Percentiles rank a stretch among this genome's conserved stretches.
Evolutionary conservation across 2,329 filamentous ascomycete genomes (phyloP).

Genomic region (Periconia macrospinosa): DNA sequence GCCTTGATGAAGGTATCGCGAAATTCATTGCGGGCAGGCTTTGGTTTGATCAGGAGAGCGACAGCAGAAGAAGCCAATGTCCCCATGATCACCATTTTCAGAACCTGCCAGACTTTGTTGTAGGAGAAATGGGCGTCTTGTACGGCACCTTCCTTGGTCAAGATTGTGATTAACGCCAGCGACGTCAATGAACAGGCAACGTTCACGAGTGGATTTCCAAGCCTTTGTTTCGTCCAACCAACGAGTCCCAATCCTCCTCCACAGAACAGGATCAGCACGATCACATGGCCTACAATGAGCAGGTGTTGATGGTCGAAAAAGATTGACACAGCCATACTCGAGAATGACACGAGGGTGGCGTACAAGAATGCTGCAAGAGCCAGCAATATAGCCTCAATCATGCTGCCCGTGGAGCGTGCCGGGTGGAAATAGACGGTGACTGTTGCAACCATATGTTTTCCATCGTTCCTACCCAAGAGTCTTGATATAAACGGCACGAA

Average conservation of each 20-base stretch:
- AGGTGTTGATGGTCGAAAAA: conserved; percentile 71
- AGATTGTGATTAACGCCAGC: conserved; percentile 82
- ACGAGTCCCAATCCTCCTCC: conserved; percentile 85
- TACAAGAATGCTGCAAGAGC: conserved; percentile 79
- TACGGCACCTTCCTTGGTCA: conserved; percentile 89
- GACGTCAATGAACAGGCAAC: conserved; percentile 79
- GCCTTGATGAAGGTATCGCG: conserved; percentile 73
- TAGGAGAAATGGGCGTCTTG: conserved; percentile 80
- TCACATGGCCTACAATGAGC: conserved; percentile 71
- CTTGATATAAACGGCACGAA: conserved; percentile 74
- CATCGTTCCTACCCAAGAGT: conserved; percentile 80
- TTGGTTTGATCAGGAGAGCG: conserved; percentile 73
- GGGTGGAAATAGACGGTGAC: conserved; percentile 96
- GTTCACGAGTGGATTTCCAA: conserved; percentile 78
- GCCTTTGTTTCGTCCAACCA: conserved; percentile 81
- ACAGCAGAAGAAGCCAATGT: conserved; percentile 55
- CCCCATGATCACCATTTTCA: conserved; percentile 60
- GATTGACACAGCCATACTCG: conserved; percentile 87
- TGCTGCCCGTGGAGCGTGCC: conserved; percentile 80
- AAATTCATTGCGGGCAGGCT: conserved; percentile 74
- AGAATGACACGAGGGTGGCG: conserved; percentile 71
- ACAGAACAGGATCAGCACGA: conserved; percentile 81
- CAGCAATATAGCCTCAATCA: conserved; percentile 81
- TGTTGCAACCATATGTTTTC: conserved; percentile 91
- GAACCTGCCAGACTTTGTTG: conserved; percentile 74